A percentile compares a stretch with the other conserved stretches of the same genome.
Conservation (phyloP, 495 filamentous ascomycete species). For the Aspergillus sclerotiicarbonarius region DNA sequence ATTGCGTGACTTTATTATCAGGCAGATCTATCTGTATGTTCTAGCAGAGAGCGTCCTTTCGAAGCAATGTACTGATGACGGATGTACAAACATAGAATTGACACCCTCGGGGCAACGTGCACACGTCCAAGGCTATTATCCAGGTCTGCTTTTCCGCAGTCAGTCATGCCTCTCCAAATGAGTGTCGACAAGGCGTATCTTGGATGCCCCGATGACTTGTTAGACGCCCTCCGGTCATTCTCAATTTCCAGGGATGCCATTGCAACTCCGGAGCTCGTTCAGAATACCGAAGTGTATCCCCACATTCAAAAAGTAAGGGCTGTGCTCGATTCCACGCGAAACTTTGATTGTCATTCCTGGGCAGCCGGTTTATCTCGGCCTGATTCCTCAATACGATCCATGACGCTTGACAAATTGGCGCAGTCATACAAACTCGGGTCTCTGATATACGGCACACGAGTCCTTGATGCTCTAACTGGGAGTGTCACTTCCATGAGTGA, state of each 20-base stretch:
- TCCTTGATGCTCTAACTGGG: conserved; percentile 13
- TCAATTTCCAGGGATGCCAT: conserved; percentile 19
- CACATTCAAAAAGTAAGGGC: conserved; percentile 5
- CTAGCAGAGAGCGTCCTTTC: too few relatives aligned
- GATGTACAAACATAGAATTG: not conserved
- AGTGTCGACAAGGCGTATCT: conserved; percentile 22
- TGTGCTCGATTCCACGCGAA: conserved; percentile 14
- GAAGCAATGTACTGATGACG: too few relatives aligned
- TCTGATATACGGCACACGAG: conserved; percentile 18
- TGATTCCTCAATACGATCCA: conserved; percentile 21
- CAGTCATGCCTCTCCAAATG: conserved; percentile 2
- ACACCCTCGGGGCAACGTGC: not conserved
- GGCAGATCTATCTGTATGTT: conserved; percentile 30
- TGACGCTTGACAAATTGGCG: conserved; percentile 8
- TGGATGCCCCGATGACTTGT: conserved; percentile 24
- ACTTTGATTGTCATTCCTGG: conserved; percentile 22
- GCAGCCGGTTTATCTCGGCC: conserved; percentile 20
- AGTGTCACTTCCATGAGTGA: conserved; percentile 3
- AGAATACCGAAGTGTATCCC: conserved; percentile 1
- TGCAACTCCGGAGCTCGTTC: not conserved
- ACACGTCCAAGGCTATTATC: not conserved
- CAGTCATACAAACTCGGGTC: conserved; percentile 20
- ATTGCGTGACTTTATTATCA: conserved; percentile 27
- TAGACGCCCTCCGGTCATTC: conserved; percentile 22
- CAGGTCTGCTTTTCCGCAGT: not conserved